These are phyloP conservation scores for Oryza glaberrima DNA, from an alignment of 176 grass and related monocot species.

Conservation along the genomic window DNA sequence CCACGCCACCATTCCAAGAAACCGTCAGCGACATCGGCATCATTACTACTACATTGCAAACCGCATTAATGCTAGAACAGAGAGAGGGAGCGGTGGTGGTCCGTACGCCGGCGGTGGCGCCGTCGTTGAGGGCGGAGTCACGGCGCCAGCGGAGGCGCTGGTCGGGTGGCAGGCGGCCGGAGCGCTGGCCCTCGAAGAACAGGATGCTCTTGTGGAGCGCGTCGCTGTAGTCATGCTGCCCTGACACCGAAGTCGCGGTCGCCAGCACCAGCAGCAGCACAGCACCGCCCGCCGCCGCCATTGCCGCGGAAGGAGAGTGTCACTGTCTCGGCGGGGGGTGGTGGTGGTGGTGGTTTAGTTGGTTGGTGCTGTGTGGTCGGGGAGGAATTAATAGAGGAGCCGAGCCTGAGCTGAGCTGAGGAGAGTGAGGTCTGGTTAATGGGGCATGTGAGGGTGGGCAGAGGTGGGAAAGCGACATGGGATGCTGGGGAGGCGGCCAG, in stretches of 20 bases:
- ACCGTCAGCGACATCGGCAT: background rate
- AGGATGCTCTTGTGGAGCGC: conserved; percentile 87
- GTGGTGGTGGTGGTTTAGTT: conserved; percentile 36
- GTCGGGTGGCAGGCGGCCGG: conserved; percentile 56
- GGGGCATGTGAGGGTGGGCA: conserved; percentile 42
- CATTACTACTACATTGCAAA: background rate
- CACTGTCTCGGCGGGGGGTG: background rate
- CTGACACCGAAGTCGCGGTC: background rate
- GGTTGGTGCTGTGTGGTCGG: conserved; percentile 30
- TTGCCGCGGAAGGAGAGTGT: background rate
- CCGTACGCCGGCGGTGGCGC: conserved; percentile 57
- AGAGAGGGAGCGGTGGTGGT: no score
- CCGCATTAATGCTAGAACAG: background rate
- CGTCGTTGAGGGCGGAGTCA: conserved; percentile 75
- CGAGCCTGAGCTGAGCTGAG: no score
- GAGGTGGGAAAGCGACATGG: conserved; percentile 33
- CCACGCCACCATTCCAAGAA: background rate
- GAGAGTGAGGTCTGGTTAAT: background rate
- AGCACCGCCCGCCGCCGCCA: background rate
- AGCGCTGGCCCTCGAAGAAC: conserved; percentile 92
- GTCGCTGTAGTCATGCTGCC: conserved; percentile 71
- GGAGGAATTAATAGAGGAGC: conserved; percentile 27
- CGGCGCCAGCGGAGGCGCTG: conserved; percentile 72
- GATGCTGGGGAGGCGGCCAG: conserved; percentile 38
- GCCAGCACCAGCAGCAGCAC: background rate